phyloP scores from a whole-genome alignment of 2,329 filamentous ascomycete species.

The Phialocephala sp. region DNA sequence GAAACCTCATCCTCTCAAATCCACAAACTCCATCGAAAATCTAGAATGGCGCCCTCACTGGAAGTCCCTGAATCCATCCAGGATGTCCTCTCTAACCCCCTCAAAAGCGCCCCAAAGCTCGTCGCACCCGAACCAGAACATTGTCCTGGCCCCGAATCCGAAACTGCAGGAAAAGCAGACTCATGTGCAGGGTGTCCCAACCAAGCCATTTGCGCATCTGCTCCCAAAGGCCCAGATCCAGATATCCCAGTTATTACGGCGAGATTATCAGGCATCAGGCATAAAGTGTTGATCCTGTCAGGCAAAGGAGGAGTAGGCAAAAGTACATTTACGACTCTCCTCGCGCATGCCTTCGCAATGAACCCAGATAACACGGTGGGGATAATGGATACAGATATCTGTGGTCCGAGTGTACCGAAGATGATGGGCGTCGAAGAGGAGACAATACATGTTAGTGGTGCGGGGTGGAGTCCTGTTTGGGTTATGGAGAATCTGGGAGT shows the following conservation, averaged over 20 bases:
- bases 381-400: slow-evolving; percentile 98
- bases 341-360: slow-evolving; percentile 86
- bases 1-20: background rate
- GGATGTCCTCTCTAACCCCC: slow-evolving; percentile 75
- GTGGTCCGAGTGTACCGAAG: slow-evolving; percentile 93
- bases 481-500: slow-evolving; percentile 91
- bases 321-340: slow-evolving; percentile 87
- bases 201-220: slow-evolving; percentile 91
- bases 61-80: slow-evolving; percentile 71
- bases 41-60: slow-evolving; percentile 77
- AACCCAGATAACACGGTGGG: slow-evolving; percentile 82
- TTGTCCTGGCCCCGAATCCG: slow-evolving; percentile 88
- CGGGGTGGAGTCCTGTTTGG: slow-evolving; percentile 95
- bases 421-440: slow-evolving; percentile 98
- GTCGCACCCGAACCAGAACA: slow-evolving; percentile 96
- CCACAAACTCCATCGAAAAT: background rate
- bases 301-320: slow-evolving; percentile 98
- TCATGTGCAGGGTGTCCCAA: slow-evolving; percentile 96
- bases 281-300: slow-evolving; percentile 89
- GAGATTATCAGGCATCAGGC: slow-evolving; percentile 79
- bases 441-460: slow-evolving; percentile 87
- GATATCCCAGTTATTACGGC: slow-evolving; percentile 89
- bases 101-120: slow-evolving; percentile 80
- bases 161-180: slow-evolving; percentile 72
- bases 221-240: slow-evolving; percentile 93